A percentile compares a stretch with the other conserved stretches of the same genome.
phyloP scores from a whole-genome alignment of 2,329 filamentous ascomycete species.

The Tolypocladium endophyticum region DNA sequence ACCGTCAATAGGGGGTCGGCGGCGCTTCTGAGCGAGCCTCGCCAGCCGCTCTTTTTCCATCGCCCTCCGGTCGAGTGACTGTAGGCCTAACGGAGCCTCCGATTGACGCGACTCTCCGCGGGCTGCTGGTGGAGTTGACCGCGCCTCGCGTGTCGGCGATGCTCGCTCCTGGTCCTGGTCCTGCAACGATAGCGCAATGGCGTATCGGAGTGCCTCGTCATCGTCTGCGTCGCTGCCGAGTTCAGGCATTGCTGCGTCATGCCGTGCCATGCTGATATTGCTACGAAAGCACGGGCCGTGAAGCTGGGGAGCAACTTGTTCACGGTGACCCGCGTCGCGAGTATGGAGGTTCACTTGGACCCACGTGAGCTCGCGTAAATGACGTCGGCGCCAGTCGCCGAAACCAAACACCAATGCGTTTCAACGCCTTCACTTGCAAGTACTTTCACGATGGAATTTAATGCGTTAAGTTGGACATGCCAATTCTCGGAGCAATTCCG shows the following conservation, averaged over 20 bases:
- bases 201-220: slow-evolving; percentile 48
- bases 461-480: not conserved
- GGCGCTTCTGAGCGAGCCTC: slow-evolving; percentile 48
- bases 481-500: not conserved
- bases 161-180: slow-evolving; percentile 9
- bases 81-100: slow-evolving; percentile 21
- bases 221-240: slow-evolving; percentile 31
- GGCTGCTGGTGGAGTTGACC: not conserved
- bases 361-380: slow-evolving; percentile 15
- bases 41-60: slow-evolving; percentile 81
- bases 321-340: not conserved
- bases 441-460: not conserved
- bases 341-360: slow-evolving; percentile 7
- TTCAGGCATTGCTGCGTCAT: slow-evolving; percentile 6
- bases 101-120: not conserved
- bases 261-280: not conserved
- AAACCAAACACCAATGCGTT: not conserved
- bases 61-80: slow-evolving; percentile 60
- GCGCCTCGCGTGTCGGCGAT: not conserved
- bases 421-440: not conserved
- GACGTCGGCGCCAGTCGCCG: not conserved
- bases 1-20: slow-evolving; percentile 8
- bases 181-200: slow-evolving; percentile 48
- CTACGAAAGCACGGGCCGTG: not conserved
- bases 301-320: not conserved